Conservation (phyloP, 345 rosid genomes). For the Salix exigua region DNA sequence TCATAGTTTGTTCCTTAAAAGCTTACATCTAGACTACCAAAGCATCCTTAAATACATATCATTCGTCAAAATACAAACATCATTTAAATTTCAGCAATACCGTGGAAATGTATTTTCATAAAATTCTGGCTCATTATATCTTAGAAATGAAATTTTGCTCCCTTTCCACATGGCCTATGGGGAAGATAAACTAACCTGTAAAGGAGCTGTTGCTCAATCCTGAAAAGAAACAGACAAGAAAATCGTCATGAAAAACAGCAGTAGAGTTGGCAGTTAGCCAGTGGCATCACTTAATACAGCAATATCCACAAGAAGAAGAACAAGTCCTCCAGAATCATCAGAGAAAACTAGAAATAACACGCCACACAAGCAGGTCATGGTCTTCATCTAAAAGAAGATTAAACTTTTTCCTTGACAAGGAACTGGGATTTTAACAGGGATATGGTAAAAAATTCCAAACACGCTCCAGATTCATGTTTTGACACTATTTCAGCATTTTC, state of each 20-base stretch:
- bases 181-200: conserved; percentile 38
- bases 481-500: not conserved
- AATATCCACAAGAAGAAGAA: no score
- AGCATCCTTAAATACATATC: not conserved
- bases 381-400: not conserved
- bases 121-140: not conserved
- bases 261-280: not conserved
- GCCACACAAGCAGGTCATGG: not conserved
- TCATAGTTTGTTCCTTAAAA: not conserved
- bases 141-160: not conserved
- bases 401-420: not conserved
- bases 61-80: not conserved
- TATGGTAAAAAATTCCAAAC: not conserved
- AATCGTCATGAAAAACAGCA: not conserved
- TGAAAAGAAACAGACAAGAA: conserved; percentile 23
- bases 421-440: not conserved
- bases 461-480: not conserved
- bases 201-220: conserved; percentile 48
- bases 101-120: not conserved
- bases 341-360: not conserved
- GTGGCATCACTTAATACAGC: no score
- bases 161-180: not conserved
- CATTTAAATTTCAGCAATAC: not conserved
- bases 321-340: no score
- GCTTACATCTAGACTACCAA: not conserved